Evolutionary conservation across 345 rosid species (phyloP), one percentile per base, ranked within the genome.

Genomic region (Bruguiera parviflora): DNA sequence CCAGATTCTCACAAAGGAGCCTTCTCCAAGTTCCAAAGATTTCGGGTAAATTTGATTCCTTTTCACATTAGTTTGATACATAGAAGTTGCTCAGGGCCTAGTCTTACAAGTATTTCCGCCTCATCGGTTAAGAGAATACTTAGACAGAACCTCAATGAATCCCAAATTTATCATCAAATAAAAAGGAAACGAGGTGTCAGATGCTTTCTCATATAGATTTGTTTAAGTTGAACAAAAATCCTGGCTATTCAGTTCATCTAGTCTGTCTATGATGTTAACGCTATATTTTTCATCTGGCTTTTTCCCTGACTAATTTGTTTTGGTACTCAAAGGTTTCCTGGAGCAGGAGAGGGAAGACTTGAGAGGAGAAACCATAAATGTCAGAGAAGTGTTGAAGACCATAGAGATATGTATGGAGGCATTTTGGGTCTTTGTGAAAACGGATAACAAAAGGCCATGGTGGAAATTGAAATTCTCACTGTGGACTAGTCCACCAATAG

Each of bases 11-110:
- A 37, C 66, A 70, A 65, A 77, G 72, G 53, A 79, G 76, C 64
- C 84, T 92, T 73, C 88, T 88, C 56, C 98, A 90, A 80, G 95
- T 90, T 60, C 96, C 95, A 2, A 60, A 75, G 29, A 56, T 85
- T 47, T 73, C 84, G 68, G 94, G 97, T 85, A 76, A 35, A 31
- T 64, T 37, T 46, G 16, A 8, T 11, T n/a, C 64, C 20, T 27
- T 1, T 5, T 43, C 5, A 10, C 49, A 13, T 13, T 43, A 43
- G 18, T 43, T 43, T 43, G 18, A 43, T 43, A 13, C 18, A 15
- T 11, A 43, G 18, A 43, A 43, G 49, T 43, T 43, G 49, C 18
- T 13, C 49, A 15, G 49, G 19, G 49, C 49, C 18, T 43, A 43
- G 15, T 43, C 49, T 15, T 18, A 43, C 3, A 13, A 3, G 16